These are phyloP conservation scores for Posidonia oceanica DNA, from an alignment of 116 monocot species.

Conservation along the genomic window DNA sequence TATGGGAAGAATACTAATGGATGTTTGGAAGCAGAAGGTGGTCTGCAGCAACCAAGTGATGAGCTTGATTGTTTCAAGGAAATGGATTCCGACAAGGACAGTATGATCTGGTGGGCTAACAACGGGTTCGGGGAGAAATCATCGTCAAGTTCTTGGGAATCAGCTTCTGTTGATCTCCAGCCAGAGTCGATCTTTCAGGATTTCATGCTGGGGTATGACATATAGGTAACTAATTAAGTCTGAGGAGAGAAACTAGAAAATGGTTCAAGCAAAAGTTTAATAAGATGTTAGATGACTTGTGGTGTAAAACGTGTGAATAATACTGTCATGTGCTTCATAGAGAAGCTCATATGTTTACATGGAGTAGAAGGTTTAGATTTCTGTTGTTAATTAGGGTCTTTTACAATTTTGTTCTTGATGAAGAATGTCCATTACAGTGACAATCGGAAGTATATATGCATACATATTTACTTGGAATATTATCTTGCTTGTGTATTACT, in stretches of 20 bases:
- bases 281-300: neutral
- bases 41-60: neutral
- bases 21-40: neutral
- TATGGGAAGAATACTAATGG: conserved; percentile 8
- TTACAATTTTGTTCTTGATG: too few relatives aligned
- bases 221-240: conserved; percentile 12
- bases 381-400: too few relatives aligned
- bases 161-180: conserved; percentile 13
- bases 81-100: conserved; percentile 11
- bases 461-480: too few relatives aligned
- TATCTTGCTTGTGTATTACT: too few relatives aligned
- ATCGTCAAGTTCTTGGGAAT: conserved; percentile 26
- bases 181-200: conserved; percentile 27
- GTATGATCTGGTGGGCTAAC: conserved; percentile 26
- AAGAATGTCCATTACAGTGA: too few relatives aligned
- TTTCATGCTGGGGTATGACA: conserved; percentile 26
- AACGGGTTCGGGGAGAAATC: conserved; percentile 20
- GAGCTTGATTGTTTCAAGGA: conserved; percentile 23
- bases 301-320: neutral
- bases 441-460: too few relatives aligned
- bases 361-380: too few relatives aligned
- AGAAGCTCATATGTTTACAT: neutral
- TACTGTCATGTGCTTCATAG: neutral
- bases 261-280: neutral
- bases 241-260: neutral